These are phyloP conservation scores for Fusarium nanum DNA, from an alignment of 2,329 filamentous ascomycete species.

Conservation along the genomic window DNA sequence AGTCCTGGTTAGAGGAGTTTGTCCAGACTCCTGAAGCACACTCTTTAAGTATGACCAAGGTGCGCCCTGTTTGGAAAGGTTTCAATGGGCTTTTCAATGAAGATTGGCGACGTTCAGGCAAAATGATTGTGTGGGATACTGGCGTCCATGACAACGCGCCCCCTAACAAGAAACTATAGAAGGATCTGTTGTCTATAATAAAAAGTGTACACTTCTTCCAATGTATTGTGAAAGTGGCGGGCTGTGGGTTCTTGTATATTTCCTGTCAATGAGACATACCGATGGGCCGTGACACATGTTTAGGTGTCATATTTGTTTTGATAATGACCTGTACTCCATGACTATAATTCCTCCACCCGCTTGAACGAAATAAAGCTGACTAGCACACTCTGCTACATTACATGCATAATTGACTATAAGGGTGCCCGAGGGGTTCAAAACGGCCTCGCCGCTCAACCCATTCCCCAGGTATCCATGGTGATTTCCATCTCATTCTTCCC, in stretches of 20 bases:
- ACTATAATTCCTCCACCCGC: constrained; percentile 38
- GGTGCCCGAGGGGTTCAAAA: constrained; percentile 12
- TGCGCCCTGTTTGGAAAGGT: constrained; percentile 64
- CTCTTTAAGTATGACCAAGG: constrained; percentile 54
- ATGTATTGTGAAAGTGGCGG: background rate
- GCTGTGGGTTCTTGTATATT: background rate
- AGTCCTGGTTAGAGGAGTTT: constrained; percentile 59
- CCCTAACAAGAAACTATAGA: background rate
- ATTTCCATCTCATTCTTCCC: constrained; percentile 23
- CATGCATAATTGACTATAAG: constrained; percentile 44
- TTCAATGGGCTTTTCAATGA: constrained; percentile 73
- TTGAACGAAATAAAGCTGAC: constrained; percentile 33
- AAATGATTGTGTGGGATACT: constrained; percentile 70
- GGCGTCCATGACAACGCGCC: constrained; percentile 48
- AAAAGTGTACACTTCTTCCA: constrained; percentile 5
- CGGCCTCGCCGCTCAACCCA: constrained; percentile 23
- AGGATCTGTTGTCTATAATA: background rate
- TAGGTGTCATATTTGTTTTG: constrained; percentile 28
- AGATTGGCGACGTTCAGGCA: constrained; percentile 67
- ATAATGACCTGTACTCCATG: constrained; percentile 40
- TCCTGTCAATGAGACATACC: background rate
- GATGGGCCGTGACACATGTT: constrained; percentile 3
- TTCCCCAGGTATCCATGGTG: constrained; percentile 28
- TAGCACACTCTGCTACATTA: constrained; percentile 40
- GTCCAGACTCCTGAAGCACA: constrained; percentile 55